phyloP scores from a whole-genome alignment of 75 land plant genomes.

The Sequoiadendron giganteum region DNA sequence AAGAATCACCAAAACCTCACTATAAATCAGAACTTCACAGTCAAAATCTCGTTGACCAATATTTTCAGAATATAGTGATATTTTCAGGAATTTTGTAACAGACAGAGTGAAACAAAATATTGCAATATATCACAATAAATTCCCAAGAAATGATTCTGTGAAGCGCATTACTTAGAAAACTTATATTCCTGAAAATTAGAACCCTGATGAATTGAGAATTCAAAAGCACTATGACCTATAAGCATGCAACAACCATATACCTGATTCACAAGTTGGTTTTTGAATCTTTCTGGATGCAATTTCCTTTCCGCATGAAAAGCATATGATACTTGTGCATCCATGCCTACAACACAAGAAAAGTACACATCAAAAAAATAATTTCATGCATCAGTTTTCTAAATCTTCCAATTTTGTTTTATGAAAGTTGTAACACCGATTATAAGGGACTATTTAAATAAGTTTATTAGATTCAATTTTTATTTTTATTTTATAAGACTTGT shows the following conservation, averaged over 20 bases:
- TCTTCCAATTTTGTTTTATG: not conserved
- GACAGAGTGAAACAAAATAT: no score
- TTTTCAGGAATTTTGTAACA: no score
- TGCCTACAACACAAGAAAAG: conserved; percentile 40
- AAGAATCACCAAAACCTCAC: no score
- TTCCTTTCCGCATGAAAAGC: conserved; percentile 56
- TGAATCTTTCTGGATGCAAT: conserved; percentile 62
- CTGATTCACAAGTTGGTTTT: conserved; percentile 62
- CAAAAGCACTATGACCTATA: not conserved
- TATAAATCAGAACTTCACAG: no score
- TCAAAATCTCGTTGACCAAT: no score
- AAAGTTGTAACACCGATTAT: not conserved
- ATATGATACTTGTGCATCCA: conserved; percentile 85
- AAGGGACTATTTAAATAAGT: not conserved
- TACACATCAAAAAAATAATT: not conserved
- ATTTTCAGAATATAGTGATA: no score
- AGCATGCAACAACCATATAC: conserved; percentile 25
- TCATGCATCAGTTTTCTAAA: not conserved
- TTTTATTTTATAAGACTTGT: not conserved
- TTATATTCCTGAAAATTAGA: not conserved
- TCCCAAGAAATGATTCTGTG: no score
- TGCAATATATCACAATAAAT: no score
- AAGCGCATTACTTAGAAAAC: not conserved
- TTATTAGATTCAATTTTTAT: not conserved
- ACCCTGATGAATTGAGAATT: not conserved